Base-by-base conservation (phyloP, 1,284 basidiomycete genomes). In the Termitomyces sp. region DNA sequence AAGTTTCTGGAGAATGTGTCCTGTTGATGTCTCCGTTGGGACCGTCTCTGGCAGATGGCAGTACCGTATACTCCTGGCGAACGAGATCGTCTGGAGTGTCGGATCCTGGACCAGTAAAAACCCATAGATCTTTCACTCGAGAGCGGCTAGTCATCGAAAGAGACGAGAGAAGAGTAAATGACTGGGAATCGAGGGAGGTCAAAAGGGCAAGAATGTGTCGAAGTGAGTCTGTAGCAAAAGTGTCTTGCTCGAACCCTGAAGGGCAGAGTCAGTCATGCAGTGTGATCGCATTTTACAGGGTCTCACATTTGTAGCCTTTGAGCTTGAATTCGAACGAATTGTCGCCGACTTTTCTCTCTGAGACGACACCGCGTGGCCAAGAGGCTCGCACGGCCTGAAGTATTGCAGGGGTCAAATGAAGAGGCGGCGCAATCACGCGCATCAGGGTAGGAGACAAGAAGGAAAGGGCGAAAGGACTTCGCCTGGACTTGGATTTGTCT, bases 241-340 rank as follows among this genome's bases (percentile, higher is more conserved):
- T 89, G 60, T 89, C 84, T 66, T 87, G 82, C 66, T 88, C 81
- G 62, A 88, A 89, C 82, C 83, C 86, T 87, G 75, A 38, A 38
- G 21, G 46, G 49, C 35, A 28, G 57, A 38, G 50, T 55, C 56
- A 58, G 57, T 62, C 58, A 48, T 56, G 55, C n/a, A n/a, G 43
- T 9, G n/a, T 31, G 18, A 19, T 19, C 5, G 14, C 19, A 18
- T 40, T n/a, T 30, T 6, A 21, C 26, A 33, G 42, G n/a, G 13
- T 72, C 81, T 53, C 63, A 88, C 87, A 88, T 72, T 78, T 83
- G 65, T 89, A 90, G 14, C 87, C 88, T 60, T 86, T 88, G 50
- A 90, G 72, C 64, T 86, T 88, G 69, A 90, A 90, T 65, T 90
- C 87, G 62, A 79, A 90, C 14, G 80, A 79, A 49, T 78, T 78